These are phyloP conservation scores for Cryptosporidium muris DNA, from an alignment of 169 alveolate species.

Conservation along the genomic window DNA sequence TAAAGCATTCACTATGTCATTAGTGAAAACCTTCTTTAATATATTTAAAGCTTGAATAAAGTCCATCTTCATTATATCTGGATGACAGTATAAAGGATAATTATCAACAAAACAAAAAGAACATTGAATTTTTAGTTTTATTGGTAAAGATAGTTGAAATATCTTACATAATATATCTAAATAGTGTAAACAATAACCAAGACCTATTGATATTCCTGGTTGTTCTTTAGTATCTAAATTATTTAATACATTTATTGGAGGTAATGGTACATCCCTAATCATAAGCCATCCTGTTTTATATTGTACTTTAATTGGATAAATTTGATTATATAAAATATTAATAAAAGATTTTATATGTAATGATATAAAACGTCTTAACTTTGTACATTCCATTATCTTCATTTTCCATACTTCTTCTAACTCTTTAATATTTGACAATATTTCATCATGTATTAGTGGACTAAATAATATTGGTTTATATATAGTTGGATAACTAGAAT, in stretches of 20 bases:
- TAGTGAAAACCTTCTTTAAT: too few species aligned
- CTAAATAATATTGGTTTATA: too few species aligned
- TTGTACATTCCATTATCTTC: too few species aligned
- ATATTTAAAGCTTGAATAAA: constrained; percentile 6
- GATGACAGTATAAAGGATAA: constrained; percentile 12
- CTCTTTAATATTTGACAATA: too few species aligned
- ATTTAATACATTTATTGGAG: not conserved
- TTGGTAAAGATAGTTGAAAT: constrained; percentile 4
- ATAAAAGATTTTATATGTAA: too few species aligned
- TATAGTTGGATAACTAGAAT: too few species aligned
- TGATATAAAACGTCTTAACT: too few species aligned
- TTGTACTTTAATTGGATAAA: constrained; percentile 11
- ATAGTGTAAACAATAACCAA: constrained; percentile 23
- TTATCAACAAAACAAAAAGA: constrained; percentile 15
- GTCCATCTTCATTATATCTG: constrained; percentile 9
- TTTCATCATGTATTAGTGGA: too few species aligned
- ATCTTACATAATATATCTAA: constrained; percentile 2
- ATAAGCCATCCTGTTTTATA: not conserved
- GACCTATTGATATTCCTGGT: constrained; percentile 3
- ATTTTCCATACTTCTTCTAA: too few species aligned
- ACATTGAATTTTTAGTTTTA: not conserved
- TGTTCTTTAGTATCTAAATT: constrained; percentile 20
- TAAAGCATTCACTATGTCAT: too few species aligned
- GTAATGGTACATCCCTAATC: constrained; percentile 11
- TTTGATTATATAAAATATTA: not conserved